Evolutionary conservation across 768 basidiomycete species (phyloP).

Genomic region (Rhodosporidiobolus odoratus): DNA sequence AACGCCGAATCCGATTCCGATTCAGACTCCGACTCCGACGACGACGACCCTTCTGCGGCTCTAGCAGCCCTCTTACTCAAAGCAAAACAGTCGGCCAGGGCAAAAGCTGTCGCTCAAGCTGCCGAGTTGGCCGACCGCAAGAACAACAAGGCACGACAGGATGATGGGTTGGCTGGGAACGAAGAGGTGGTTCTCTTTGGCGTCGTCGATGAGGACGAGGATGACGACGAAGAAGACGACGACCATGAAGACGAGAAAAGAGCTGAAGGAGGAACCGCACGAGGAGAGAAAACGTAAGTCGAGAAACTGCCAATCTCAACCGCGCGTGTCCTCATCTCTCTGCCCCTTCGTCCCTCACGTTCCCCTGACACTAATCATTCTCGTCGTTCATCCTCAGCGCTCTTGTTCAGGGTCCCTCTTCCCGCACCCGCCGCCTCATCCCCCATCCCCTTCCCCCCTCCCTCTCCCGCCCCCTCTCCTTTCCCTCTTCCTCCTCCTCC

Average conservation of each 20-base stretch:
- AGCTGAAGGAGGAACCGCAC: too few relatives aligned
- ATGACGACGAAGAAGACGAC: slow-evolving; percentile 30
- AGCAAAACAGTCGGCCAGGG: slow-evolving; percentile 52
- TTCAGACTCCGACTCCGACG: slow-evolving; percentile 42
- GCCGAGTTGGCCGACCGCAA: slow-evolving; percentile 43
- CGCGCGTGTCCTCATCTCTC: background rate
- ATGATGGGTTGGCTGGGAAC: slow-evolving; percentile 26
- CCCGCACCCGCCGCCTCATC: slow-evolving; percentile 3
- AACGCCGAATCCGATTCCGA: background rate
- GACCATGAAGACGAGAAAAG: background rate
- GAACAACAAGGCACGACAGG: background rate
- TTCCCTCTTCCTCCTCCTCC: slow-evolving; percentile 15
- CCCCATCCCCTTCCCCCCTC: background rate
- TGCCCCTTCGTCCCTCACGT: too few relatives aligned
- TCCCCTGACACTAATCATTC: too few relatives aligned
- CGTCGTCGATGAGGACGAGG: slow-evolving; percentile 3
- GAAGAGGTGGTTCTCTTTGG: slow-evolving; percentile 32
- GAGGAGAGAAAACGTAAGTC: background rate
- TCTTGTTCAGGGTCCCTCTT: background rate
- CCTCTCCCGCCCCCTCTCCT: slow-evolving; percentile 8
- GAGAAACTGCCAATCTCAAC: background rate
- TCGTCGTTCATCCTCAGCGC: too few relatives aligned
- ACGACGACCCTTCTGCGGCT: slow-evolving; percentile 51
- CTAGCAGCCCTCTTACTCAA: slow-evolving; percentile 61
- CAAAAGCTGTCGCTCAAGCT: slow-evolving; percentile 19